These are phyloP conservation scores for Huntiella bhutanensis DNA, from an alignment of 2,329 filamentous ascomycete genomes.

Conservation along the genomic window DNA sequence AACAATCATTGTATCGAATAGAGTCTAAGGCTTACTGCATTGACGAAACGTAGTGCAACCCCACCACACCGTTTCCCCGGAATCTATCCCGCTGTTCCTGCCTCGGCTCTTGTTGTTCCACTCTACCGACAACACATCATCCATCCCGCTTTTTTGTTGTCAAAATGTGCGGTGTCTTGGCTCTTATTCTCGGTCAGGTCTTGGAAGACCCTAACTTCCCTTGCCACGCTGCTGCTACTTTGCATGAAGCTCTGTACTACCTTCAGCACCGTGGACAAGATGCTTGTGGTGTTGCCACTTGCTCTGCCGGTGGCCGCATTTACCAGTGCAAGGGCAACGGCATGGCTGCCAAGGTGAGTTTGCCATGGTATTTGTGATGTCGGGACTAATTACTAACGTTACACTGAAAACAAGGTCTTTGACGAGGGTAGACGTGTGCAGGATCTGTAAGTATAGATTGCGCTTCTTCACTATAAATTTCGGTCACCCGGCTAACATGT, in stretches of 20 bases:
- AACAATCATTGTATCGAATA: no score
- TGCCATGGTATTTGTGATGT: neutral
- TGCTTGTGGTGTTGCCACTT: conserved; percentile 60
- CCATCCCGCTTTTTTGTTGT: conserved; percentile 3
- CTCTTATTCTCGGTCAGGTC: conserved; percentile 38
- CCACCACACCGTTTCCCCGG: no score
- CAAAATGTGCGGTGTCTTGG: conserved; percentile 44
- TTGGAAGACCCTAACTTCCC: conserved; percentile 18
- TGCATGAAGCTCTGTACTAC: conserved; percentile 54
- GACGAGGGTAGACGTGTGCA: conserved; percentile 46
- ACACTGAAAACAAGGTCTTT: conserved; percentile 44
- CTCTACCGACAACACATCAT: neutral
- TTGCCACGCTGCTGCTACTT: conserved; percentile 35
- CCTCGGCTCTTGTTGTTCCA: no score
- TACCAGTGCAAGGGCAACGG: conserved; percentile 84
- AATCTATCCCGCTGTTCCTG: no score
- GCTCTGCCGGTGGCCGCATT: conserved; percentile 60
- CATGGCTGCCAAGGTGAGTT: conserved; percentile 49
- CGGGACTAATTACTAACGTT: neutral
- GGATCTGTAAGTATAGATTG: conserved; percentile 6
- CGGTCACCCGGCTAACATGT: conserved; percentile 23
- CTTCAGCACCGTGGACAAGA: conserved; percentile 62
- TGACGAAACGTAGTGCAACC: no score
- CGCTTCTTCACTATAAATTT: neutral
- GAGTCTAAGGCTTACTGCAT: no score